A percentile compares a stretch with the other conserved stretches of the same genome.
phyloP scores from a whole-genome alignment of 2,329 filamentous ascomycete genomes.

The Colletotrichum truncatum region DNA sequence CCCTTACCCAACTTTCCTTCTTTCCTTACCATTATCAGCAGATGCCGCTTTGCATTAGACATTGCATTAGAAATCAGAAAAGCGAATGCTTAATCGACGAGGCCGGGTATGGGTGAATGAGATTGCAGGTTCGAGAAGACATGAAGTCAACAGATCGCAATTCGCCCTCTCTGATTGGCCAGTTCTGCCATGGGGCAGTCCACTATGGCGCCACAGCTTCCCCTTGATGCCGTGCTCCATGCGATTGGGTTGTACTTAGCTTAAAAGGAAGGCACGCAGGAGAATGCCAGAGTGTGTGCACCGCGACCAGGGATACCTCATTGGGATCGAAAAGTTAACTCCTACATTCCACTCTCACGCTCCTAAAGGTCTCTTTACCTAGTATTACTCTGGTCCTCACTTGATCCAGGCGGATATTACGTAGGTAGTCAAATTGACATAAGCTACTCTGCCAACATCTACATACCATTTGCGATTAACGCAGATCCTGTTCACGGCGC shows the following conservation, averaged over 20 bases:
- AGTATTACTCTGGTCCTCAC: too few species aligned
- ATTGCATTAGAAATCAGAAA: constrained; percentile 4
- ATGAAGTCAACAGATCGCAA: constrained; percentile 17
- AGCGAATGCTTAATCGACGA: constrained; percentile 2
- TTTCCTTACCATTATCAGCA: too few species aligned
- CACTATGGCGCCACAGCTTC: too few species aligned
- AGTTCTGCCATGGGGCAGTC: neutral
- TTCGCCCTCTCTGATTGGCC: constrained; percentile 1
- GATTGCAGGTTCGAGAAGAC: neutral
- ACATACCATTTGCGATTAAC: too few species aligned
- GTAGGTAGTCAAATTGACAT: too few species aligned
- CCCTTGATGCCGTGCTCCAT: too few species aligned
- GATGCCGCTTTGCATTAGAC: neutral
- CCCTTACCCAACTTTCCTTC: too few species aligned
- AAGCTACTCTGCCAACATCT: too few species aligned
- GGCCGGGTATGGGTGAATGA: neutral
- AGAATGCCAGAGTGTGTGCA: neutral
- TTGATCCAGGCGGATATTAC: too few species aligned
- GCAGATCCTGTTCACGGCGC: too few species aligned
- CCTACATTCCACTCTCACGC: neutral
- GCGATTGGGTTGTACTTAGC: constrained; percentile 9
- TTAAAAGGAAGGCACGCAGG: constrained; percentile 16
- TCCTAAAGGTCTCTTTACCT: too few species aligned
- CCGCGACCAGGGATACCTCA: neutral
- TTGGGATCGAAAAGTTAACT: neutral